Conservation (phyloP, 1,284 basidiomycete genomes). For the Porodaedalea pini region DNA sequence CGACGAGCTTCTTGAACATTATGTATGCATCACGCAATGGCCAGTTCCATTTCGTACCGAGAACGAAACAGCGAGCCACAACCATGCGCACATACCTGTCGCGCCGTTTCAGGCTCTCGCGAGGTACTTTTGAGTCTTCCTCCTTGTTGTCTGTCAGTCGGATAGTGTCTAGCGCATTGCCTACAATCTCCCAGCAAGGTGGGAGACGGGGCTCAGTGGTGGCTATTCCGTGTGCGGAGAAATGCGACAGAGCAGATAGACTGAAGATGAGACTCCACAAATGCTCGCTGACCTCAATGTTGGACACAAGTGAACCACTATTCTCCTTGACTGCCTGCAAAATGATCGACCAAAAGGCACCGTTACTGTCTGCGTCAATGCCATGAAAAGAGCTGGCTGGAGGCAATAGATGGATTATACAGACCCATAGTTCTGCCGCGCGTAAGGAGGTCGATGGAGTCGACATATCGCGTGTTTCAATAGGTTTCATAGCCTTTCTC, state of each 20-base stretch:
- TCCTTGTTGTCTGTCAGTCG: slow-evolving; percentile 52
- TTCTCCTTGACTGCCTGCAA: slow-evolving; percentile 34
- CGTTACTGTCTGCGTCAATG: slow-evolving; percentile 25
- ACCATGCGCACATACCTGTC: slow-evolving; percentile 78
- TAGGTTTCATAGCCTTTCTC: slow-evolving; percentile 42
- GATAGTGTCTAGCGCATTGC: slow-evolving; percentile 56
- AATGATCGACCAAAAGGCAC: slow-evolving; percentile 48
- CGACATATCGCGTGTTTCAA: slow-evolving; percentile 38
- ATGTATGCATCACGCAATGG: slow-evolving; percentile 52
- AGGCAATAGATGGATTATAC: slow-evolving; percentile 54
- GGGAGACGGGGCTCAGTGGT: slow-evolving; percentile 46
- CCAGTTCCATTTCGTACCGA: slow-evolving; percentile 79
- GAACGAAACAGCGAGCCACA: slow-evolving; percentile 67
- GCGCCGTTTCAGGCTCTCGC: slow-evolving; percentile 50
- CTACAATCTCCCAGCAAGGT: slow-evolving; percentile 68
- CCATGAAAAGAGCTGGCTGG: slow-evolving; percentile 13
- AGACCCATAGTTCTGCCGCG: slow-evolving; percentile 74
- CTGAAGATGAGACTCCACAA: slow-evolving; percentile 73
- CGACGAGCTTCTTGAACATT: slow-evolving; percentile 66
- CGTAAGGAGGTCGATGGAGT: slow-evolving; percentile 35
- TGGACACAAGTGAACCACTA: slow-evolving; percentile 29
- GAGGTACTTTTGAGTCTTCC: slow-evolving; percentile 40
- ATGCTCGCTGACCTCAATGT: slow-evolving; percentile 60
- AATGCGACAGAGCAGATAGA: slow-evolving; percentile 76
- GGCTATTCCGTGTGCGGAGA: slow-evolving; percentile 63